Evolutionary conservation across 208 protist genomes (phyloP), one percentile per base, ranked within the genome.

Genomic region (Leishmania arabica): DNA sequence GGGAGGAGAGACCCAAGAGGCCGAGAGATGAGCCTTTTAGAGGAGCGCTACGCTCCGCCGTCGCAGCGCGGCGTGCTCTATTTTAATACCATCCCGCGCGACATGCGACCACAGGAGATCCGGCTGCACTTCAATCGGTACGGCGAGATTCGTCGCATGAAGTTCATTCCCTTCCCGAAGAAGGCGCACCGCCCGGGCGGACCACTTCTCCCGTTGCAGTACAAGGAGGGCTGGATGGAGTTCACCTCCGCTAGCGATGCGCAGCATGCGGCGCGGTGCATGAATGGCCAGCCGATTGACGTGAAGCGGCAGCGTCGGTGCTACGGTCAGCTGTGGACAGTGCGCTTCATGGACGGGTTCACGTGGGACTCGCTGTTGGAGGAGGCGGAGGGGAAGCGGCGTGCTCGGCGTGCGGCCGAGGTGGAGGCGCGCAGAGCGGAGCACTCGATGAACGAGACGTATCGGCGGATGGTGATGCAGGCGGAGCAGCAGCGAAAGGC

Each of bases 191-290:
- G 92, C 17, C 89, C 91, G 62, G 91, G 92, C 45, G 92, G 90
- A 6, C 87, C 91, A 2, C 78, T 95, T 54, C 84, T 93, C 7
- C 92, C 91, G 3, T 84, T 94, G 77, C 94, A 92, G 77, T 97
- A 93, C 81, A 91, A 90, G 79, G 85, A 93, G 51, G 94, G 92
- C 13, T 94, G 92, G 88, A 86, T 97, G 79, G 92, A 97, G 86
- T 96, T 97, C 78, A 81, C 83, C 6, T 51, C 75, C 3, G 83
- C 68, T 40, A 86, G 58, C 8, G 90, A 89, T 76, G 94, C 94
- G 24, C 51, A 69, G 21, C 27, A 80, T 34, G 90, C 91, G 19
- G 94, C 94, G 19, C 69, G 56, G 65, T 82, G 78, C 58, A 89
- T 92, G 85, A 96, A 96, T 79, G 90, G 81, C 1, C 87, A 84